Percentiles rank a stretch among this genome's conserved stretches.
phyloP scores from a whole-genome alignment of 768 basidiomycete genomes.

The Cystofilobasidium capitatum region DNA sequence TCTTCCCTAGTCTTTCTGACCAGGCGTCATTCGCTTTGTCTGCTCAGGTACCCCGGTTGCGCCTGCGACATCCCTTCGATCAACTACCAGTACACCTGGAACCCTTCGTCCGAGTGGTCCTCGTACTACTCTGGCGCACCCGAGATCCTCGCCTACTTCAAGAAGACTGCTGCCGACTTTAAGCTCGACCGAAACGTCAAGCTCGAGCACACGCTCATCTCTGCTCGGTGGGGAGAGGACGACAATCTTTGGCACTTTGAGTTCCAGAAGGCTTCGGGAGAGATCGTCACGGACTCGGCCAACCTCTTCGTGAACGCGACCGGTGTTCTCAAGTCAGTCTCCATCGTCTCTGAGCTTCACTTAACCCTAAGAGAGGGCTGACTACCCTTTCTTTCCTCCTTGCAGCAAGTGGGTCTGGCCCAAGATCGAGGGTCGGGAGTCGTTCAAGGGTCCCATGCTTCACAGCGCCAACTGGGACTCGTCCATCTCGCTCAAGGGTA shows the following conservation, averaged over 20 bases:
- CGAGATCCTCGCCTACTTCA: constrained; percentile 2
- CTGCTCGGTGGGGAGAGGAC: background rate
- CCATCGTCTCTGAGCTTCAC: background rate
- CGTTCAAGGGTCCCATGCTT: background rate
- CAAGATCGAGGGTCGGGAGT: constrained; percentile 1
- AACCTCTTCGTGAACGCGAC: constrained; percentile 5
- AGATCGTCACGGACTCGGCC: constrained; percentile 6
- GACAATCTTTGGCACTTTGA: background rate
- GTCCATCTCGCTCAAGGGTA: constrained; percentile 5
- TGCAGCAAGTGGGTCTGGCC: constrained; percentile 3
- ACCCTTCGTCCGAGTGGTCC: background rate
- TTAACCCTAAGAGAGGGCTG: background rate
- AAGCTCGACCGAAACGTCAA: constrained; percentile 4
- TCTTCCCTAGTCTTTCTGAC: background rate
- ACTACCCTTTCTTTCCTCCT: background rate
- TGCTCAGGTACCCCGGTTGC: background rate
- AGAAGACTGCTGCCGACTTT: background rate
- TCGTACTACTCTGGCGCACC: background rate
- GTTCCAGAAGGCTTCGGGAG: background rate
- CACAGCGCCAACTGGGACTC: background rate
- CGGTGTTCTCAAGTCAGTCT: constrained; percentile 1
- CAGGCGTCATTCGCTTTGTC: background rate
- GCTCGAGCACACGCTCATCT: background rate
- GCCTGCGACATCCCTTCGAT: constrained; percentile 3
- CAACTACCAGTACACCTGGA: constrained; percentile 6